Conservation (phyloP, 768 basidiomycete genomes). For the Boletellus emodensis region DNA sequence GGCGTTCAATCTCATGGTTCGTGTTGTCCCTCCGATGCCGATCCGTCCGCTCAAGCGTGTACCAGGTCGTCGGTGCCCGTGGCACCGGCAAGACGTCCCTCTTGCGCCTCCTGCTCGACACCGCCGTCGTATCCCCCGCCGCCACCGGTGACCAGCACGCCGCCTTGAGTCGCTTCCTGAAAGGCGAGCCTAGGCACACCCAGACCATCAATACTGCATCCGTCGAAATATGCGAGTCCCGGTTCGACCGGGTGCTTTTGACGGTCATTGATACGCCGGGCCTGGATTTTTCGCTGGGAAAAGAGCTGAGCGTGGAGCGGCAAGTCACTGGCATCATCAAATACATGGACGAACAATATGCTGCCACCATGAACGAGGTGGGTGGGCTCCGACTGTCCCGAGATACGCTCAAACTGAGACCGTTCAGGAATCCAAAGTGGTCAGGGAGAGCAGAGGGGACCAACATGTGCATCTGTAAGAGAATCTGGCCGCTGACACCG, state of each 20-base stretch:
- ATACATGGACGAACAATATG: slow-evolving; percentile 77
- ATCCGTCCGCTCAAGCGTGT: slow-evolving; percentile 2
- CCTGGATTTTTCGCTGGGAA: slow-evolving; percentile 67
- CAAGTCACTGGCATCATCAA: slow-evolving; percentile 72
- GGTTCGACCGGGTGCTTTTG: slow-evolving; percentile 72
- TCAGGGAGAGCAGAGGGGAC: slow-evolving; percentile 83
- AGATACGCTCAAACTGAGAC: background rate
- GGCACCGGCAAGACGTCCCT: slow-evolving; percentile 86
- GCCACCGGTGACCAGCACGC: slow-evolving; percentile 73
- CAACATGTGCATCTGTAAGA: slow-evolving; percentile 86
- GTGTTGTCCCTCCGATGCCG: slow-evolving; percentile 6
- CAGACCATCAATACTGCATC: slow-evolving; percentile 62
- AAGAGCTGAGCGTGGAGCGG: slow-evolving; percentile 73
- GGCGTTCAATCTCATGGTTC: slow-evolving; percentile 84
- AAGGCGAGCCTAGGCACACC: slow-evolving; percentile 57
- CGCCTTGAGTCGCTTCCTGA: slow-evolving; percentile 62
- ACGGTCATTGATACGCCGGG: slow-evolving; percentile 87
- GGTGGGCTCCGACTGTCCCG: background rate
- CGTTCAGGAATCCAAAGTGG: slow-evolving; percentile 78
- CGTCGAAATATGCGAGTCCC: slow-evolving; percentile 80
- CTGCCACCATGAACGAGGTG: slow-evolving; percentile 85
- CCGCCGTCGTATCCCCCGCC: slow-evolving; percentile 74
- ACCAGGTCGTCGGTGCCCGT: slow-evolving; percentile 72
- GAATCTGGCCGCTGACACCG: background rate
- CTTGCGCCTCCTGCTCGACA: slow-evolving; percentile 74